Evolutionary conservation across 768 basidiomycete species (phyloP).

Genomic region (Tubosaeta brunneosetosa): DNA sequence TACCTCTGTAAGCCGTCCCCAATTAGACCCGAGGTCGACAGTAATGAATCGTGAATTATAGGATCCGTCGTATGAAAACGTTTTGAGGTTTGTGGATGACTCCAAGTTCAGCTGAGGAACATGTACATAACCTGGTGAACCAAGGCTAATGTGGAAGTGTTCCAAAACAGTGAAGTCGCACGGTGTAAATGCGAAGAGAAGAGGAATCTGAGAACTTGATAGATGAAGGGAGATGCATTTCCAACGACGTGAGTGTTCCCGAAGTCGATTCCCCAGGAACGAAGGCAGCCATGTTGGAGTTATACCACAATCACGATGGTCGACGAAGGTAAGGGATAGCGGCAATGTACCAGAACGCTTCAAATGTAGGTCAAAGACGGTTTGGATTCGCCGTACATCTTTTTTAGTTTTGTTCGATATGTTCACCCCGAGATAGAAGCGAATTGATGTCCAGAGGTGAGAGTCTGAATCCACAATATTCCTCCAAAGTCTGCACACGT

Average conservation of each 20-base stretch:
- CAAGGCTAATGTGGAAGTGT: slow-evolving; percentile 1
- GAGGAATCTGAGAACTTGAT: too few species aligned
- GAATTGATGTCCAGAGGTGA: slow-evolving; percentile 21
- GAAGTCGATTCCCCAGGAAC: too few species aligned
- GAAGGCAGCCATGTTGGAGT: too few species aligned
- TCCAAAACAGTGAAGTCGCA: slow-evolving; percentile 13
- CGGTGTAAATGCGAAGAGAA: slow-evolving; percentile 2
- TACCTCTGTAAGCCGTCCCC: slow-evolving; percentile 11
- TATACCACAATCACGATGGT: too few species aligned
- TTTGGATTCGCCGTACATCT: too few species aligned
- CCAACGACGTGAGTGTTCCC: too few species aligned
- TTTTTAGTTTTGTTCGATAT: too few species aligned
- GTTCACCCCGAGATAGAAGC: slow-evolving; percentile 5
- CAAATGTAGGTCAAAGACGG: too few species aligned
- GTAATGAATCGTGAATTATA: neutral
- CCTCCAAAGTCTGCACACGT: slow-evolving; percentile 12
- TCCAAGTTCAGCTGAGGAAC: slow-evolving; percentile 1
- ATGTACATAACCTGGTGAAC: neutral
- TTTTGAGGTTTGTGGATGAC: slow-evolving; percentile 11
- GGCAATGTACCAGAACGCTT: too few species aligned
- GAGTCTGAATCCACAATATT: slow-evolving; percentile 2
- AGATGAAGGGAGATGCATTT: too few species aligned
- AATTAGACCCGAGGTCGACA: neutral
- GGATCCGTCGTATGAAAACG: slow-evolving; percentile 11
- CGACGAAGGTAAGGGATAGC: too few species aligned